Evolutionary conservation across 768 basidiomycete genomes (phyloP), one percentile per base, ranked within the genome.

Genomic region (Amanita inopinata): DNA sequence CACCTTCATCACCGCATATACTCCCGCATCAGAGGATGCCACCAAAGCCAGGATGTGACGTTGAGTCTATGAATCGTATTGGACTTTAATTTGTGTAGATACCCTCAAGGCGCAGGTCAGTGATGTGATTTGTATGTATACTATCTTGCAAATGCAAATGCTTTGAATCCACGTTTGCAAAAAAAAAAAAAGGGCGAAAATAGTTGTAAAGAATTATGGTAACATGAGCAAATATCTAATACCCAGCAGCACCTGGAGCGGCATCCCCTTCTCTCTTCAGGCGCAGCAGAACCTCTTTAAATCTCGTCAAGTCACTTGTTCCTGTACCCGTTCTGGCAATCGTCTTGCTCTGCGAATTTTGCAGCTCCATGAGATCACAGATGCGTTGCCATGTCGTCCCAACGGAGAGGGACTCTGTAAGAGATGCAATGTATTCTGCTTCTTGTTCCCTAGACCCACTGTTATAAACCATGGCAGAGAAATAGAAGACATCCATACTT

Each of bases 361-460:
- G 79, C 27, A 99, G 72, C 51, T 93, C 89, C 48, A 96, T 63
- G 38, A 80, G 63, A 19, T 80, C 79, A 57, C 82, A 84, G 56
- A 99, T 94, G 27, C 96, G 83, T 52, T 91, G 80, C 94, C 94
- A 99, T 5, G 92, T 94, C 15, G 94, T 96, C 18, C 94, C 96
- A 41, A 74, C 70, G 0, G 89, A 82, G 38, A 98, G 77, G 7
- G 80, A 76, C 36, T 80, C 81, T 15, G 76, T 76, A 42, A 91
- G 67, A n/a, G 65, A 62, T 11, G 76, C 70, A 30, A 93, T 55
- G 66, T 83, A 97, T 45, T 81, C 77, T 14, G 78, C 76, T 61
- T 98, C 94, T 49, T 82, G 71, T 57, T 96, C 84, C 69, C 94
- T 98, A 32, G 31, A 24, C 25, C 17, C 23, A 33, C 23, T 15